phyloP scores from a whole-genome alignment of 305 asterid species.

The Rubia balearica region DNA sequence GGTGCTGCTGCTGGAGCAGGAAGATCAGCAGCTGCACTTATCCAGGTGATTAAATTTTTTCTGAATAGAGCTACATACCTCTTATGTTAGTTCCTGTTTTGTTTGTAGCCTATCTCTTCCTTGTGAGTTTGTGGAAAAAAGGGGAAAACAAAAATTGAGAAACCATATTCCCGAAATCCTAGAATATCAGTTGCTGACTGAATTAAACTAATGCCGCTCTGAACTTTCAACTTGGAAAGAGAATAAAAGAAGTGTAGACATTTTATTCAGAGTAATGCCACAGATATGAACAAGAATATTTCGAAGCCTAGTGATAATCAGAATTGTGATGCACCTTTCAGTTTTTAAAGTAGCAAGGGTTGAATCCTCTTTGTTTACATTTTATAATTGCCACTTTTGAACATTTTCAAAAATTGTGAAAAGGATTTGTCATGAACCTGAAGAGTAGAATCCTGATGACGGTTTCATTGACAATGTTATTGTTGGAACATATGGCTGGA shows the following conservation, averaged over 20 bases:
- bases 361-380: neutral
- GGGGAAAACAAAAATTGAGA: neutral
- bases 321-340: neutral
- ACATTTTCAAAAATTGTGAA: neutral
- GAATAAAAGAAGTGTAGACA: neutral
- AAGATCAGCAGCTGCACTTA: conserved; percentile 87
- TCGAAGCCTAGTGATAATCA: neutral
- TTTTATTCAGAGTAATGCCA: neutral
- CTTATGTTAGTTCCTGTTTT: neutral
- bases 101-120: neutral
- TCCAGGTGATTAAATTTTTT: conserved; percentile 48
- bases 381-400: neutral
- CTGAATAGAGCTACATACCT: neutral
- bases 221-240: neutral
- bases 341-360: neutral
- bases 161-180: neutral
- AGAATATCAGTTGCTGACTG: neutral
- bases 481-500: neutral
- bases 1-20: conserved; percentile 98
- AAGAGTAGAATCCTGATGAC: neutral
- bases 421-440: neutral
- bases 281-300: neutral
- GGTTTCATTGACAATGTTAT: neutral
- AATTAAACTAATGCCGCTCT: neutral
- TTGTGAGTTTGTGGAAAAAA: neutral